Percentiles rank a stretch among this genome's conserved stretches.
These are phyloP conservation scores for Acrocalymma vagum DNA, from an alignment of 2,329 filamentous ascomycete species.

Conservation along the genomic window DNA sequence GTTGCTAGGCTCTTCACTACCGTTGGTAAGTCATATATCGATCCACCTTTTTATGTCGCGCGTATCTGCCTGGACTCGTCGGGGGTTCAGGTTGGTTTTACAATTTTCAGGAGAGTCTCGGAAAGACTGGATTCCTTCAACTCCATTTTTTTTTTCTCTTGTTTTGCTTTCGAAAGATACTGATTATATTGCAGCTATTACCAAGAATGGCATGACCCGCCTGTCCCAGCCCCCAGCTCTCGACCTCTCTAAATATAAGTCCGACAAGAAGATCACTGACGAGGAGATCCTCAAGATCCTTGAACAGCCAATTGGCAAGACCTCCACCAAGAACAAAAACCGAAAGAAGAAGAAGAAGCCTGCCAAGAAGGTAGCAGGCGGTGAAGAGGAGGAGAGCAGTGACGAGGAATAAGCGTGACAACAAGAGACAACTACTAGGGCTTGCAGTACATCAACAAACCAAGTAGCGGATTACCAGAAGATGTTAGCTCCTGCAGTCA, in stretches of 20 bases:
- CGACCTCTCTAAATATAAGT: slow-evolving; percentile 84
- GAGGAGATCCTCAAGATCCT: slow-evolving; percentile 96
- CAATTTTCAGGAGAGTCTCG: no score
- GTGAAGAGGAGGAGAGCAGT: slow-evolving; percentile 46
- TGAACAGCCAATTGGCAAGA: slow-evolving; percentile 78
- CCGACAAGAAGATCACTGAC: slow-evolving; percentile 97
- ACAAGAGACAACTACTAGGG: slow-evolving; percentile 28
- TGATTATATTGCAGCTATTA: slow-evolving; percentile 72
- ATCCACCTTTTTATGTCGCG: slow-evolving; percentile 5
- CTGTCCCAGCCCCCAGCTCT: slow-evolving; percentile 78
- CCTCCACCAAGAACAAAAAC: slow-evolving; percentile 79
- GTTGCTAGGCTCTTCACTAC: slow-evolving; percentile 91
- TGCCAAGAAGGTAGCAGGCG: slow-evolving; percentile 69
- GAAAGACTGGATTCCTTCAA: no score
- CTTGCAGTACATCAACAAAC: slow-evolving; percentile 16
- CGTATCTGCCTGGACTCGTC: not conserved
- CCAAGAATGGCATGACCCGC: slow-evolving; percentile 94
- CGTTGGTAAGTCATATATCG: slow-evolving; percentile 83
- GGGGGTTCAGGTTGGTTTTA: not conserved
- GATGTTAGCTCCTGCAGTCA: not conserved
- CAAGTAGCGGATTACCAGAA: slow-evolving; percentile 39
- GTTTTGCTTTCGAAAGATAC: no score
- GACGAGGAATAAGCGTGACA: slow-evolving; percentile 45
- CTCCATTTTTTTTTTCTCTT: no score
- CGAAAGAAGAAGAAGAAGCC: slow-evolving; percentile 78